phyloP scores from a whole-genome alignment of 768 basidiomycete genomes.

The Sporobolomyces phaffii region DNA sequence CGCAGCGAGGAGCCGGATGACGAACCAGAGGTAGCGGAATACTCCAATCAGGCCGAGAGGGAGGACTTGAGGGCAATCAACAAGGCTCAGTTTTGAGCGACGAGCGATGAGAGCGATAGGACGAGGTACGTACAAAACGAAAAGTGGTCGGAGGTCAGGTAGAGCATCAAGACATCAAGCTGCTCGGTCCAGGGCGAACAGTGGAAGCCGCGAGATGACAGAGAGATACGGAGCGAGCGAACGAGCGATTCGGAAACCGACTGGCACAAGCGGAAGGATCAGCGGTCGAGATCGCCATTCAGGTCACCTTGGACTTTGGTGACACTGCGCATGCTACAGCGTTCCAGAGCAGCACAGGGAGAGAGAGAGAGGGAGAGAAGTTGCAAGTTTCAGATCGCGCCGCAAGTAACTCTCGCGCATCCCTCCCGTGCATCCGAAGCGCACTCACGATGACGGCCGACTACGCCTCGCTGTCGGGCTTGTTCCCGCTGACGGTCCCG shows the following conservation, averaged over 20 bases:
- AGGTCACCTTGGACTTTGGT: no score
- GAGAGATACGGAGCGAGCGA: neutral
- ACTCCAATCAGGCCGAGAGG: slow-evolving; percentile 88
- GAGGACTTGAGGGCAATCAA: slow-evolving; percentile 54
- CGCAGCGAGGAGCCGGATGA: slow-evolving; percentile 74
- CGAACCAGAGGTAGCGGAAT: slow-evolving; percentile 88
- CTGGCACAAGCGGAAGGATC: neutral
- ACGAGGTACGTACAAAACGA: slow-evolving; percentile 68
- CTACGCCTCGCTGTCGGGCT: slow-evolving; percentile 47
- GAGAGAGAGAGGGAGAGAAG: no score
- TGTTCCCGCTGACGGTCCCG: slow-evolving; percentile 80
- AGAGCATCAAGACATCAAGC: slow-evolving; percentile 59
- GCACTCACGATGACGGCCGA: no score
- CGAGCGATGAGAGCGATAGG: neutral
- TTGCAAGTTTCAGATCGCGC: no score
- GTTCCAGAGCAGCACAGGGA: no score
- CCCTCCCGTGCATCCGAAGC: no score
- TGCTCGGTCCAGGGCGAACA: neutral
- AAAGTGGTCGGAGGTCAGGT: slow-evolving; percentile 84
- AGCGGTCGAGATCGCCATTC: neutral
- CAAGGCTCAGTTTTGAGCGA: no score
- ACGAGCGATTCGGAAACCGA: neutral
- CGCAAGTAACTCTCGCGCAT: no score
- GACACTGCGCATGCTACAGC: no score
- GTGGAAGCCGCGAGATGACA: neutral